Base-by-base conservation (phyloP, 2,329 filamentous ascomycete genomes). In the Diaporthe helianthi region DNA sequence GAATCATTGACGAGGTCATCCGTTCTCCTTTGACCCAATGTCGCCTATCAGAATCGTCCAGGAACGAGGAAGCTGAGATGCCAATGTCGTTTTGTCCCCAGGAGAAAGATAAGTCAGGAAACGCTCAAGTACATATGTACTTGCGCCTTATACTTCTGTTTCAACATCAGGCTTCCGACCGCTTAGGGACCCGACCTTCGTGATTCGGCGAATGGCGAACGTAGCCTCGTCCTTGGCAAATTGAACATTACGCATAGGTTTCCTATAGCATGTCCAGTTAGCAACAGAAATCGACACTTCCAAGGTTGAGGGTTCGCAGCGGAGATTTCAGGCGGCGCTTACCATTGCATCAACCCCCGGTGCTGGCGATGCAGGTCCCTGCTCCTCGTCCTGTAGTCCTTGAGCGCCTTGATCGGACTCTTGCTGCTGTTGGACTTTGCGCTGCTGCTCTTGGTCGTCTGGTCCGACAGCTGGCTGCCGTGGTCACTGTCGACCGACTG, bases 341-440 rank as follows among this genome's bases (percentile, higher is more conserved):
- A 80, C 94, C 94, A 98, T 79, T 98, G 95, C 93, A 98, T 97
- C 77, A 97, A 76, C 0, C 95, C 95, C 13, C 94, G 86, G 74
- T 98, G 94, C 81, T 94, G 93, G 0, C 94, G 88, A 78, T 94
- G 91, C 77, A 98, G 85, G 54, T 92, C 89, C 72, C 91, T 89
- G 76, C 90, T 93, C 72, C 89, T 86, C 68, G 84, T 84, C 74
- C 89, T 89, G 77, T 91, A 89, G 26, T 90, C 86, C 77, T 89
- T 89, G 76, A 86, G 84, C 73, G 85, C 82, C 73, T 83, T 83
- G 70, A 88, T 79, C 0, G 87, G 88, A 72, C 88, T 88, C 75
- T 82, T 85, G 74, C 80, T 82, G 68, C 76, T 77, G 41, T 73
- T 75, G 65, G 60, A 51, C 67, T 58, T 71, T 13, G 46, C 41